These are phyloP conservation scores for Suillus luteus DNA, from an alignment of 768 basidiomycete species.

Conservation along the genomic window DNA sequence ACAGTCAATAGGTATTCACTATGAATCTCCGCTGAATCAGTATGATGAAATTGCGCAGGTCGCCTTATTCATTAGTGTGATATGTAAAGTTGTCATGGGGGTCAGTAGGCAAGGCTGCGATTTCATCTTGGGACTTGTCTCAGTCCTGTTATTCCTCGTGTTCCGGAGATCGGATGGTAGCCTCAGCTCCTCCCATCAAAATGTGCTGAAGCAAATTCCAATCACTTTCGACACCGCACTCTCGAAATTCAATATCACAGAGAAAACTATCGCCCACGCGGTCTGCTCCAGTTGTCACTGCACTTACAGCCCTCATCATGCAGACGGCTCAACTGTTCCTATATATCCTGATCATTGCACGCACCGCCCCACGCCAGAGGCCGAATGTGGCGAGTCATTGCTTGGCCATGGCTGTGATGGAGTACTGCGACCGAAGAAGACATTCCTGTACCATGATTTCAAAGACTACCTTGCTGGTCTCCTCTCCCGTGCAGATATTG, in stretches of 20 bases:
- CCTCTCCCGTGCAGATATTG: not conserved
- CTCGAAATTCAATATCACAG: slow-evolving; percentile 2
- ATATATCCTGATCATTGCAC: slow-evolving; percentile 1
- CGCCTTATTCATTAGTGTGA: not conserved
- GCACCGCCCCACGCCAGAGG: not conserved
- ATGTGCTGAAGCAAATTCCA: slow-evolving; percentile 6
- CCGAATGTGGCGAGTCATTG: slow-evolving; percentile 6
- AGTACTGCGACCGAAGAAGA: slow-evolving; percentile 3
- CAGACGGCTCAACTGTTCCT: not conserved
- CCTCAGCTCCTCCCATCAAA: slow-evolving; percentile 9
- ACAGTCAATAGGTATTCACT: not conserved
- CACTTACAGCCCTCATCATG: not conserved
- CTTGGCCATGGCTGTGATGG: not conserved
- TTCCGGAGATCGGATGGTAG: slow-evolving; percentile 1
- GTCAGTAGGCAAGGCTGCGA: slow-evolving; percentile 14
- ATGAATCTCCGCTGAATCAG: not conserved
- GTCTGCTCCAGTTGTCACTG: slow-evolving; percentile 10
- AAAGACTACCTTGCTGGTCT: slow-evolving; percentile 6
- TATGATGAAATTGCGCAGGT: not conserved
- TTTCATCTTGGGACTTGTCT: slow-evolving; percentile 25
- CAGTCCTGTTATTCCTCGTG: slow-evolving; percentile 1
- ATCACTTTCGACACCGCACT: not conserved
- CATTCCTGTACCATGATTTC: slow-evolving; percentile 9
- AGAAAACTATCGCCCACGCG: not conserved
- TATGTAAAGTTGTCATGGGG: slow-evolving; percentile 18